phyloP scores from a whole-genome alignment of 1,139 yeast species.

The Diutina sp. region DNA sequence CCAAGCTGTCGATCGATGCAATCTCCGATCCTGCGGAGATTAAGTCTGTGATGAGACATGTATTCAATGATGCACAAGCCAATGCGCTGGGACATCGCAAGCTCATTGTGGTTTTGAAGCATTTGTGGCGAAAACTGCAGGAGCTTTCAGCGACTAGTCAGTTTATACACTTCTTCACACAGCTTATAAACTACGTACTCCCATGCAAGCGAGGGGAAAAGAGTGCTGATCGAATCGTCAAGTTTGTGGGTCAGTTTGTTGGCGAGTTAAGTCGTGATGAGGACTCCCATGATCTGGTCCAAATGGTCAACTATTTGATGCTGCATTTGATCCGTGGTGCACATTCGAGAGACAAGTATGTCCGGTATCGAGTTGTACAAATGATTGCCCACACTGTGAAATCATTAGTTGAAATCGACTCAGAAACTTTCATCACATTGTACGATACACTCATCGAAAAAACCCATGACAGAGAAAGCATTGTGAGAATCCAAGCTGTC shows the following conservation, averaged over 20 bases:
- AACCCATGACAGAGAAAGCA: conserved; percentile 65
- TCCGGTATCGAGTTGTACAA: conserved; percentile 73
- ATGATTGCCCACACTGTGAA: conserved; percentile 62
- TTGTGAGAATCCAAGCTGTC: conserved; percentile 72
- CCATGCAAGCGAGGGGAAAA: conserved; percentile 59
- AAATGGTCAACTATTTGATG: conserved; percentile 51
- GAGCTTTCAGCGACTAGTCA: conserved; percentile 39
- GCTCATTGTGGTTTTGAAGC: conserved; percentile 49
- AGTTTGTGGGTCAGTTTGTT: conserved; percentile 59
- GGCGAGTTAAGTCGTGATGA: conserved; percentile 24
- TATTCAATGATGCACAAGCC: conserved; percentile 72
- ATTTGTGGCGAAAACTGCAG: conserved; percentile 44
- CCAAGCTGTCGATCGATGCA: conserved; percentile 5
- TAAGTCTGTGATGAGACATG: conserved; percentile 40
- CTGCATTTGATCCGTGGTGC: conserved; percentile 61
- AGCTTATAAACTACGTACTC: conserved; percentile 50
- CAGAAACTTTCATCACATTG: conserved; percentile 53
- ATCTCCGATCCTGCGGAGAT: conserved; percentile 15
- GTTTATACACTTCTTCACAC: conserved; percentile 48
- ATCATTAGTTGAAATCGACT: conserved; percentile 66
- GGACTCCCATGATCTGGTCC: conserved; percentile 5
- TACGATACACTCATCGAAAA: conserved; percentile 51
- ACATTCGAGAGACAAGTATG: conserved; percentile 64
- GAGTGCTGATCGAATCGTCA: conserved; percentile 68
- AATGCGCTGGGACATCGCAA: conserved; percentile 69